A percentile compares a stretch with the other conserved stretches of the same genome.
Conservation (phyloP, 148 eudicot genomes). For the Rhododendron griersonianum region DNA sequence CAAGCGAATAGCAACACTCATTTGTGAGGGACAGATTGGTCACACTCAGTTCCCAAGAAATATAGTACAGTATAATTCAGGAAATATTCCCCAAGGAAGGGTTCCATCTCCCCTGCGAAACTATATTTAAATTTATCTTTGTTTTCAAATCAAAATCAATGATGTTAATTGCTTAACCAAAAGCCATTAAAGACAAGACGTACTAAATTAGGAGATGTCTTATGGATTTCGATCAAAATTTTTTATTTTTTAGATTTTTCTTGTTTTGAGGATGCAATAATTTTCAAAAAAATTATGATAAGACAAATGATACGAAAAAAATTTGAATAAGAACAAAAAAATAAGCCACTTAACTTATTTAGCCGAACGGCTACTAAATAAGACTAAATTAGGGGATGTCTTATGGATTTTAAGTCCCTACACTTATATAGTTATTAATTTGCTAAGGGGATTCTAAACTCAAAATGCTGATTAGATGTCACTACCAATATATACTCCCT, state of each 20-base stretch:
- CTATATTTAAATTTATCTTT: not conserved
- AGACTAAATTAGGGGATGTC: slow-evolving; percentile 8
- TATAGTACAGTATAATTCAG: not conserved
- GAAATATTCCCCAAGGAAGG: slow-evolving; percentile 1
- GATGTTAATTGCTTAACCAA: not conserved
- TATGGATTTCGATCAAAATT: too few species aligned
- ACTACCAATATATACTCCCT: not conserved
- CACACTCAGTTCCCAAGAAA: slow-evolving; percentile 6
- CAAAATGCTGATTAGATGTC: slow-evolving; percentile 7
- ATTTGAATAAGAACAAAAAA: too few species aligned
- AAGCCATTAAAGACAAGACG: not conserved
- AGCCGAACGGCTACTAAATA: not conserved
- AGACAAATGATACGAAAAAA: too few species aligned
- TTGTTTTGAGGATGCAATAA: too few species aligned
- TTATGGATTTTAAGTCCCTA: not conserved
- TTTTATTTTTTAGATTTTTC: too few species aligned
- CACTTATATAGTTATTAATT: not conserved
- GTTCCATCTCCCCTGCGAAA: not conserved
- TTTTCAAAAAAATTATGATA: too few species aligned
- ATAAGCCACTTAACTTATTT: too few species aligned
- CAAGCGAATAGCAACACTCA: not conserved
- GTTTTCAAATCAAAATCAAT: not conserved
- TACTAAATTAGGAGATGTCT: slow-evolving; percentile 1
- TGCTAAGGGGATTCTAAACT: not conserved
- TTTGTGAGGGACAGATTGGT: slow-evolving; percentile 3